Base-by-base conservation (phyloP, 1,284 basidiomycete species). In the Rhodotorula sp. region DNA sequence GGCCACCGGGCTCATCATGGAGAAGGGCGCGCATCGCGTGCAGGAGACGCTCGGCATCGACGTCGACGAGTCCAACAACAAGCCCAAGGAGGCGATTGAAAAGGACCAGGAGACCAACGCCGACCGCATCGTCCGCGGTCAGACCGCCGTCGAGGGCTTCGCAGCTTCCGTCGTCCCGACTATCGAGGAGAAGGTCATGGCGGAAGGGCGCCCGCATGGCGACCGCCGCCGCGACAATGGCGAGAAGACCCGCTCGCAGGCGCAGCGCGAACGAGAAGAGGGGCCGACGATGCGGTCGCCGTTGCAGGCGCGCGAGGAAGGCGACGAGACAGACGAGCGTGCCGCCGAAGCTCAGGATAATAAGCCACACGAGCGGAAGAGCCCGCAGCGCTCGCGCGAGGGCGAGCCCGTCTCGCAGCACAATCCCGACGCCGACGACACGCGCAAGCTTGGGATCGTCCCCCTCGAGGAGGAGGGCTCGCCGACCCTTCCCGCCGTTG, bases 111-210 rank as follows among this genome's bases (percentile, higher is more conserved):
- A 70, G 64, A 72, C 67, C 5, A 61, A 72, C 14, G 70, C 71
- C 23, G 70, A 74, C 54, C 59, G 34, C 64, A 66, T 68, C 60
- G 58, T 53, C 45, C 55, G 65, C 34, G 65, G 70, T 46, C 54
- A 68, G 60, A 34, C 61, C 52, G 56, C 60, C 45, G 46, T 54
- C n/a, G 14, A 57, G 1, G 77, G 74, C 21, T 90, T 91, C 79
- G 85, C 88, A 0, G 87, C 87, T 74, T 83, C 88, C 1, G 83
- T 87, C 14, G 87, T 91, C 1, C 90, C 91, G 0, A 90, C 88
- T 0, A 79, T 91, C 10, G 91, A 92, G 79, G 89, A 91, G 81
- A 87, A 88, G 80, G 84, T 84, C 0, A 82, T 90, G 41, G 79
- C 80, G 7, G 86, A 88, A 59, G n/a, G 34, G 16, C 57, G 76